Base-by-base conservation (phyloP, 2,329 filamentous ascomycete species). In the Hortaea werneckii region DNA sequence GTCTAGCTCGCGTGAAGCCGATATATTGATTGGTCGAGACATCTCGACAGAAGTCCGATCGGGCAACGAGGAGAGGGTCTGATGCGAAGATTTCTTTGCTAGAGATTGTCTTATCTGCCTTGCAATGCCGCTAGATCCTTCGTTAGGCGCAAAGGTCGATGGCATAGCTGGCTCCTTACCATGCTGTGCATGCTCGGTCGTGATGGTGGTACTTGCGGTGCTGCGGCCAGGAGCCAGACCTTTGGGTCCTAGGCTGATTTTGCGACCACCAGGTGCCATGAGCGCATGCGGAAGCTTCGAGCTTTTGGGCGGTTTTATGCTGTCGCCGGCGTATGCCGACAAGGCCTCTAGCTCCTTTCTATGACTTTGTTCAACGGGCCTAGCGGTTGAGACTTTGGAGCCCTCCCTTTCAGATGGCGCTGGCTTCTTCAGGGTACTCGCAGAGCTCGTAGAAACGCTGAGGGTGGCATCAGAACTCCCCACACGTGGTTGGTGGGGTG, bases 221-320 rank as follows among this genome's bases (percentile, higher is more conserved):
- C 79, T 80, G 61, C 87, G 86, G 4, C 81, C 80, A 42, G 86
- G 78, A 26, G 84, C 84, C 53, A 94, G 81, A 0, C 87, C 87
- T 49, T 80, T 77, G 43, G 87, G 78, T 0, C 87, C 85, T 51
- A 94, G 80, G 57, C 86, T 94, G 52, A 94, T 90, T 51, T 89
- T 85, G n/a, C 85, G 78, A 6, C 51, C 52, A 9, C 50, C 46
- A n/a, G n/a, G n/a, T 30, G 54, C 48, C 51, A 59, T 55, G 12
- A 61, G 44, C 7, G 57, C 51, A 45, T 58, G 57, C 12, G 54
- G 53, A 65, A 85, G 82, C 40, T 85, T 70, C 50, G 37, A 8
- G 9, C 20, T 12, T 12, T 34, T 34, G 7, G 30, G 30, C n/a
- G 7, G 30, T n/a, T n/a, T 34, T 7, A 7, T n/a, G 30, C 30